Conservation (phyloP, 768 basidiomycete genomes). For the Omphalotus guepiniiformis region DNA sequence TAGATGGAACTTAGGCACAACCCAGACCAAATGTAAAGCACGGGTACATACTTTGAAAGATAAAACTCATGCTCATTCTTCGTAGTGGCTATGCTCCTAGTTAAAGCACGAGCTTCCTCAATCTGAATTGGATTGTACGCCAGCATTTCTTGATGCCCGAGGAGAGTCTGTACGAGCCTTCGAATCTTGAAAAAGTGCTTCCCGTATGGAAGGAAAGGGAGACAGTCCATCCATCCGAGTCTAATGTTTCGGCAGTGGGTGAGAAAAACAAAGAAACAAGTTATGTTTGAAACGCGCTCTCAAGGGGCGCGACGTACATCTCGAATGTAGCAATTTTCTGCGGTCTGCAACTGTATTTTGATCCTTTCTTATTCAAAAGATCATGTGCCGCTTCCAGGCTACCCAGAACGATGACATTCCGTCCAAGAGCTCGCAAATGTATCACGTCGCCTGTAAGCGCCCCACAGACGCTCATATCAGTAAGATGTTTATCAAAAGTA, state of each 20-base stretch:
- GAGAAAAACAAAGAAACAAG: too few relatives aligned
- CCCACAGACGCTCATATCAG: too few relatives aligned
- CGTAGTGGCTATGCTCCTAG: too few relatives aligned
- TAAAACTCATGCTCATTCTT: too few relatives aligned
- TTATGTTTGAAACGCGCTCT: too few relatives aligned
- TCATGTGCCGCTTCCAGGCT: conserved; percentile 22
- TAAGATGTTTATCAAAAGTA: background rate
- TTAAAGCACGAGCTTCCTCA: too few relatives aligned
- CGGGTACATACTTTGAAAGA: too few relatives aligned
- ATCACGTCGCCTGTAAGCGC: conserved; percentile 23
- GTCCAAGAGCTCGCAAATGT: conserved; percentile 20
- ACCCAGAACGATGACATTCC: conserved; percentile 21
- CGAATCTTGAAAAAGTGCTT: conserved; percentile 20
- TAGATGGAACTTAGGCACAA: too few relatives aligned
- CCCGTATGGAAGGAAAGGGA: too few relatives aligned
- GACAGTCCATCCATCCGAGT: too few relatives aligned
- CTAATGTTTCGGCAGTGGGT: too few relatives aligned
- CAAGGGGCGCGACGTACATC: conserved; percentile 13
- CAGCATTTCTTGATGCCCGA: conserved; percentile 22
- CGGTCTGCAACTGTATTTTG: conserved; percentile 23
- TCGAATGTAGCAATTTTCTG: conserved; percentile 15
- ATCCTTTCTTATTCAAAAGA: conserved; percentile 23
- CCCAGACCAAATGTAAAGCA: too few relatives aligned
- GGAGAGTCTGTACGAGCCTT: conserved; percentile 17
- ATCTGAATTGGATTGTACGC: conserved; percentile 22